Conservation (phyloP, 495 filamentous ascomycete species). For the Trichocladium uniseriatum region DNA sequence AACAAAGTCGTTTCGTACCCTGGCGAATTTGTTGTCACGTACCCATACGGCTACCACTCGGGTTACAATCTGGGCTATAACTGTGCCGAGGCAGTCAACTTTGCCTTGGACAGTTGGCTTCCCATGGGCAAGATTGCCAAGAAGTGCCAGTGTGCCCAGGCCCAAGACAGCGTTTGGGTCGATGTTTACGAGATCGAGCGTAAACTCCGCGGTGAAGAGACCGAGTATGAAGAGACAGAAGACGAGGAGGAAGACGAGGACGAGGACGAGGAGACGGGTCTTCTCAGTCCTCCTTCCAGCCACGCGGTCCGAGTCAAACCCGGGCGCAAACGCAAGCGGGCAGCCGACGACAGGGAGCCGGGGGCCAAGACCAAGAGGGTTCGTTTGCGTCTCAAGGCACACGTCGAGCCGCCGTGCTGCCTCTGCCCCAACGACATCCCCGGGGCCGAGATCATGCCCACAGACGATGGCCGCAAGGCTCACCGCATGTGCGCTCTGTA, state of each 20-base stretch:
- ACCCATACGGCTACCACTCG: slow-evolving; percentile 96
- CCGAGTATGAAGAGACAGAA: slow-evolving; percentile 79
- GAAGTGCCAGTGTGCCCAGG: slow-evolving; percentile 82
- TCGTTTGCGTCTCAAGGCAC: slow-evolving; percentile 56
- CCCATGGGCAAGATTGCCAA: slow-evolving; percentile 94
- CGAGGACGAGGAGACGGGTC: slow-evolving; percentile 53
- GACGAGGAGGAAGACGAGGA: slow-evolving; percentile 69
- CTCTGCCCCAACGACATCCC: slow-evolving; percentile 90
- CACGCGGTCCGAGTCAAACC: slow-evolving; percentile 41
- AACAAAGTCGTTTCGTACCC: slow-evolving; percentile 95
- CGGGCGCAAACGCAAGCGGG: slow-evolving; percentile 46
- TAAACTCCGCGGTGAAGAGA: slow-evolving; percentile 83
- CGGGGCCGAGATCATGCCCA: slow-evolving; percentile 72
- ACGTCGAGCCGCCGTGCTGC: slow-evolving; percentile 75
- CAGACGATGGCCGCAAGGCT: slow-evolving; percentile 77
- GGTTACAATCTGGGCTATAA: slow-evolving; percentile 98
- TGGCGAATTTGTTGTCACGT: slow-evolving; percentile 97
- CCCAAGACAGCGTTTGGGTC: slow-evolving; percentile 94
- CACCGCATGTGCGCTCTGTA: slow-evolving; percentile 86
- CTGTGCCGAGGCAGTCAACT: slow-evolving; percentile 98
- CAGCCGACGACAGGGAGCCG: slow-evolving; percentile 27
- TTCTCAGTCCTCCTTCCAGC: slow-evolving; percentile 64
- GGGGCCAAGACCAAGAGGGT: slow-evolving; percentile 62
- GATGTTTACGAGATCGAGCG: slow-evolving; percentile 92
- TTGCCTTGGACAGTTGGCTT: slow-evolving; percentile 88